These are phyloP conservation scores for Leishmania gerbilli DNA, from an alignment of 208 protist species.

Conservation along the genomic window DNA sequence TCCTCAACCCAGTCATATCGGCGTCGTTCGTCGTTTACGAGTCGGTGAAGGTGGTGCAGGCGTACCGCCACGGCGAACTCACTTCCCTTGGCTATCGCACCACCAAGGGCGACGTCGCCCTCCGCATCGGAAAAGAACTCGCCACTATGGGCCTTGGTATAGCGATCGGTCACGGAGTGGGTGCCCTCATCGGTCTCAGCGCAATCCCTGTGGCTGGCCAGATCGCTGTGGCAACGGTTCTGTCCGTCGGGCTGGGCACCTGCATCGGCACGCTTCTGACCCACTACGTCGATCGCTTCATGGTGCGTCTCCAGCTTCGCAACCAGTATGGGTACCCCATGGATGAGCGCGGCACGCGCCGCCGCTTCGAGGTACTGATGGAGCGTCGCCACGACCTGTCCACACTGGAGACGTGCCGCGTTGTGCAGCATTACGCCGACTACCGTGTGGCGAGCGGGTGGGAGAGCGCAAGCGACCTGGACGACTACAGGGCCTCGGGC, in stretches of 20 bases:
- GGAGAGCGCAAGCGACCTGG: conserved; percentile 66
- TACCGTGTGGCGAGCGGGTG: conserved; percentile 78
- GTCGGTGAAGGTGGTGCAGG: conserved; percentile 46
- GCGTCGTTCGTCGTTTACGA: conserved; percentile 63
- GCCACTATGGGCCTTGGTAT: conserved; percentile 55
- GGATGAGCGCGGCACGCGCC: conserved; percentile 51
- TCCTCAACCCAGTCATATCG: conserved; percentile 56
- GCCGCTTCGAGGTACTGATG: conserved; percentile 63
- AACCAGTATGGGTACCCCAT: conserved; percentile 65
- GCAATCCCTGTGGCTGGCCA: conserved; percentile 66
- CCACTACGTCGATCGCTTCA: conserved; percentile 69
- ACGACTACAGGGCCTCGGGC: conserved; percentile 64
- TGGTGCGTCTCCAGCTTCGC: conserved; percentile 58
- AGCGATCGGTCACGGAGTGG: conserved; percentile 63
- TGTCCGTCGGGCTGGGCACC: conserved; percentile 61
- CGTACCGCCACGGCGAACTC: conserved; percentile 56
- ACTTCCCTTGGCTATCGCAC: conserved; percentile 65
- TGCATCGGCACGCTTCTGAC: conserved; percentile 63
- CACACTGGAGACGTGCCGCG: conserved; percentile 56
- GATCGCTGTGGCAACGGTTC: conserved; percentile 47
- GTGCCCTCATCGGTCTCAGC: conserved; percentile 54
- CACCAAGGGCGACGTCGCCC: conserved; percentile 50
- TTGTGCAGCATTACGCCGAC: conserved; percentile 81
- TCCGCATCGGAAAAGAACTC: conserved; percentile 60
- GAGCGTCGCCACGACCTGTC: conserved; percentile 63